Percentiles rank a stretch among this genome's conserved stretches.
Evolutionary conservation across 352 stramenopile species (phyloP).

Genomic region (Blastocystis sp.): DNA sequence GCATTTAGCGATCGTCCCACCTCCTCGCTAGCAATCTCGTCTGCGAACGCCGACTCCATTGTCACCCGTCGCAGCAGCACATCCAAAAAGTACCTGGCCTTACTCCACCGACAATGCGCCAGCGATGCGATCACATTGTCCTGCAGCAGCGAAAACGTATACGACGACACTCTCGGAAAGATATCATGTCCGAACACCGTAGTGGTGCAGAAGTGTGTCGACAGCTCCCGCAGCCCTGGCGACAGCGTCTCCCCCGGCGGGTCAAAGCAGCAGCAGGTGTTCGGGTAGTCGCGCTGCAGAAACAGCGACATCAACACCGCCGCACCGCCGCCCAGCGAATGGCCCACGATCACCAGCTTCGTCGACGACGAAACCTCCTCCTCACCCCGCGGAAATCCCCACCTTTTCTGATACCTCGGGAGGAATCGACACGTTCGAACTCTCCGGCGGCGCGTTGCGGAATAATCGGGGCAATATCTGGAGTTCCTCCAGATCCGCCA

Average conservation of each 20-base stretch:
- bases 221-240: background rate
- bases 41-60: background rate
- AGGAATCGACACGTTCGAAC: background rate
- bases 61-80: background rate
- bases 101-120: background rate
- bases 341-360: conserved; percentile 31
- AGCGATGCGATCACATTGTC: conserved; percentile 32
- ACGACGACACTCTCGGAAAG: conserved; percentile 34
- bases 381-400: background rate
- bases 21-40: no score
- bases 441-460: background rate
- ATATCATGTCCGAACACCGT: conserved; percentile 52
- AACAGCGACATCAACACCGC: conserved; percentile 28
- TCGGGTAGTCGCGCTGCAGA: conserved; percentile 18
- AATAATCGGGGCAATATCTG: background rate
- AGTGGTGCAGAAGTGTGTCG: conserved; percentile 18
- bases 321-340: conserved; percentile 24
- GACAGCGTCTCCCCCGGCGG: conserved; percentile 33
- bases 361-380: background rate
- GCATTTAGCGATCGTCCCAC: background rate
- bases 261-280: conserved; percentile 35
- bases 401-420: background rate
- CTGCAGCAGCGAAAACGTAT: conserved; percentile 17
- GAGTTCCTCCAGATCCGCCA: background rate
- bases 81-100: background rate